Evolutionary conservation across 2,329 filamentous ascomycete genomes (phyloP), one percentile per base, ranked within the genome.

Genomic region (Xylariaceae sp.): DNA sequence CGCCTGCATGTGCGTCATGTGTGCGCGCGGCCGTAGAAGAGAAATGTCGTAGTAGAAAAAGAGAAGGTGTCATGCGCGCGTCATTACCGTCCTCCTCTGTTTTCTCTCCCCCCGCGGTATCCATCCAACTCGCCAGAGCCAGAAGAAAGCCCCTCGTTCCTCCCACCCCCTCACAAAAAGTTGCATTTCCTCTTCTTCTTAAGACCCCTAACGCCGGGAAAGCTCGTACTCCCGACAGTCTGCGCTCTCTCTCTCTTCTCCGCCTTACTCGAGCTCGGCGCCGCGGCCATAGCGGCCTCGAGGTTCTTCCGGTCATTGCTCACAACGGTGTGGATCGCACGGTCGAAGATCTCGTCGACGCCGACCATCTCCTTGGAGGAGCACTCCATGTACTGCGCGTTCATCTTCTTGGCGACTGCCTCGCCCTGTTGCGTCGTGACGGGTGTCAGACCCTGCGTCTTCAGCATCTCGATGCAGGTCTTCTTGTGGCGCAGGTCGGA

Each of bases 381-480:
- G 79, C 94, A 99, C 74, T 99, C 94, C 82, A 96, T 92, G 75
- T 99, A 99, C 65, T 85, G 80, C 11, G 94, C 94, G 56, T 85
- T 85, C 94, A 99, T 99, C 74, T 92, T 94, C 65, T 86, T 82
- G 48, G 94, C 91, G 22, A 99, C 91, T 9, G 83, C 80, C 66
- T 87, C 81, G 56, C 92, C 94, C 71, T 99, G 92, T 62, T 95
- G 89, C 44, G 85, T 83, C 1, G 91, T 96, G 43, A 99, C 92
- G 5, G 94, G 94, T 2, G 92, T 97, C 52, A 99, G 81, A 42
- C 94, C 94, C 70, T 99, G 94, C 14, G 92, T 96, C 75, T 95
- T 96, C 72, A 99, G 89, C 68, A 99, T 90, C 68, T 99, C 94
- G 71, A 97, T 96, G 73, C 94, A 97, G 45, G 90, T 92, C 71